Evolutionary conservation across 352 stramenopile species (phyloP), one percentile per base, ranked within the genome.

Genomic region (Phytophthora cryptogea): DNA sequence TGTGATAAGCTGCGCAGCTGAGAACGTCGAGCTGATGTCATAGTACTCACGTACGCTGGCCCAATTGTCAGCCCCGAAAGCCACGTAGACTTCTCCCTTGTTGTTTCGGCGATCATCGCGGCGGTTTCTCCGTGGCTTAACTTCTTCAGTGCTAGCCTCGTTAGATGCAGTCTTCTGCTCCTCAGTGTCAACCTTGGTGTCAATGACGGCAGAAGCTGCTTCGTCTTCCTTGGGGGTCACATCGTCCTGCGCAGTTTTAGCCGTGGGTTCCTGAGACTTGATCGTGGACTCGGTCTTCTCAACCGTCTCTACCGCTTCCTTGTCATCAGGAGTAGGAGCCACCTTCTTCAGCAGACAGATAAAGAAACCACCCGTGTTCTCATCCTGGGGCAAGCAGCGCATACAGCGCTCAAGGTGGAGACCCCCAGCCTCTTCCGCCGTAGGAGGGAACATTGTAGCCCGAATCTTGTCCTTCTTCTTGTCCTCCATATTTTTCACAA

Each of bases 341-440:
- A 89, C 80, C 78, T 99, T 99, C 63, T 96, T 83, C 4, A 99
- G 78, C 30, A 99, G 72, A 37, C 92, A 97, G 36, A 99, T 95
- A 75, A 99, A 99, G 71, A 99, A 99, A 0, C 97, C 98, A 39
- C 97, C 97, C 7, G 97, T 99, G 74, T 99, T 91, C 73, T 93
- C 64, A 14, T 76, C 63, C 31, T 99, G 97, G 14, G 98, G 98
- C 36, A 99, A 77, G 39, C 98, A 96, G 9, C 98, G 92, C 81
- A 98, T 92, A 71, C 98, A 99, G 8, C 90, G 76, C 50, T 99
- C 85, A 9, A 99, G 66, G 57, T 97, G 72, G 30, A 97, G 80
- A 26, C 57, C 53, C 14, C 54, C 67, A 4, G 78, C 74, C 56
- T 98, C 90, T 8, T 95, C 80, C 3, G 72, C 50, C 3, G 83